Conservation (phyloP, 768 basidiomycete genomes). For the Suillus plorans region DNA sequence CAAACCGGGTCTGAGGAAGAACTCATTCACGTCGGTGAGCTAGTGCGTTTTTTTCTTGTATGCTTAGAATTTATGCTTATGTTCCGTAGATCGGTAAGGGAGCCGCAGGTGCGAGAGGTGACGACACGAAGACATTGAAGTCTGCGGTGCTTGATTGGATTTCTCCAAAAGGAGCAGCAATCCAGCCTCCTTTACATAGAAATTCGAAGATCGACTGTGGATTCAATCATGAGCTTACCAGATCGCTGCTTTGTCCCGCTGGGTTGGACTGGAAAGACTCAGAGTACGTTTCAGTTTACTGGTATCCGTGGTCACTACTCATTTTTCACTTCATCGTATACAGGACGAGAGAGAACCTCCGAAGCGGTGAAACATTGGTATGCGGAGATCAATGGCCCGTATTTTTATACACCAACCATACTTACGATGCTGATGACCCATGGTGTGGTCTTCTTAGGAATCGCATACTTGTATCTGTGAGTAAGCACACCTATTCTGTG, state of each 20-base stretch:
- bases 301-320: neutral
- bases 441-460: slow-evolving; percentile 27
- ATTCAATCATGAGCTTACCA: too few relatives aligned
- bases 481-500: neutral
- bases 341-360: slow-evolving; percentile 3
- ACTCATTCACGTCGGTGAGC: too few relatives aligned
- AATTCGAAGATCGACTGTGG: too few relatives aligned
- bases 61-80: neutral
- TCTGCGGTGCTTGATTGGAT: too few relatives aligned
- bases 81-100: too few relatives aligned
- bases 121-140: too few relatives aligned
- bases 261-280: slow-evolving; percentile 19
- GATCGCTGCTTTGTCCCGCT: too few relatives aligned
- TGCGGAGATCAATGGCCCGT: slow-evolving; percentile 27
- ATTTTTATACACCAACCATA: slow-evolving; percentile 19
- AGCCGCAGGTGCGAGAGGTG: too few relatives aligned
- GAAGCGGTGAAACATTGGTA: slow-evolving; percentile 15
- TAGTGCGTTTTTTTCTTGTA: too few relatives aligned
- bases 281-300: slow-evolving; percentile 8
- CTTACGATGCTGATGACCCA: slow-evolving; percentile 22
- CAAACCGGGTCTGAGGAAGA: too few relatives aligned
- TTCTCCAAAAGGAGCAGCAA: too few relatives aligned
- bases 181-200: too few relatives aligned
- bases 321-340: neutral
- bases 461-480: slow-evolving; percentile 20